A percentile compares a stretch with the other conserved stretches of the same genome.
These are phyloP conservation scores for Tetracentron sinense DNA, from an alignment of 164 flowering plant species.

Conservation along the genomic window DNA sequence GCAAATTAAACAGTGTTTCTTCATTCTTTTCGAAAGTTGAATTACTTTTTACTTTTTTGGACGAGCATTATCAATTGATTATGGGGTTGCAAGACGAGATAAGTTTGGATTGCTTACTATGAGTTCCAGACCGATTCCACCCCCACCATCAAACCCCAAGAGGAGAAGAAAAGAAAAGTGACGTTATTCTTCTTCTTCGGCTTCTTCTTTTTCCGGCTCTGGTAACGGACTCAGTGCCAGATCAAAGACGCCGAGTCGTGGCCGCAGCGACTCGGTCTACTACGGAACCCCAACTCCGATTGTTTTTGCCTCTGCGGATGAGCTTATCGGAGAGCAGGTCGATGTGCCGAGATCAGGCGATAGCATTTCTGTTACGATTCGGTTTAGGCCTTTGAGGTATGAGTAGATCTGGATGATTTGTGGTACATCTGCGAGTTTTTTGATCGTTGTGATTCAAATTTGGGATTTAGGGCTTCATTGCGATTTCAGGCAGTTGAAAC, in stretches of 20 bases:
- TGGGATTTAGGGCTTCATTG: slow-evolving; percentile 1
- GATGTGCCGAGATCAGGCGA: slow-evolving; percentile 42
- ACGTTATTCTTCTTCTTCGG: slow-evolving; percentile 48
- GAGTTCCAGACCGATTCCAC: too few species aligned
- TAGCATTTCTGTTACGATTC: slow-evolving; percentile 73
- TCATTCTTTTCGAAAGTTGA: too few species aligned
- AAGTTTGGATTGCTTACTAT: too few species aligned
- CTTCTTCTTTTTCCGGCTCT: slow-evolving; percentile 43
- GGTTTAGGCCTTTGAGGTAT: slow-evolving; percentile 76
- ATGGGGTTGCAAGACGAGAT: too few species aligned
- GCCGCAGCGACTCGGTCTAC: slow-evolving; percentile 8
- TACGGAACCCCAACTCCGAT: slow-evolving; percentile 29
- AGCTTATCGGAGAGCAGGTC: slow-evolving; percentile 35
- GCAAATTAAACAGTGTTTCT: too few species aligned
- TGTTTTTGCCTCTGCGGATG: slow-evolving; percentile 34
- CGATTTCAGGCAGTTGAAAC: background rate
- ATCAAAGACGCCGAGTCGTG: slow-evolving; percentile 51
- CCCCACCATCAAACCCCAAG: too few species aligned
- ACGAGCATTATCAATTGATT: too few species aligned
- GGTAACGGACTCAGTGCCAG: slow-evolving; percentile 19
- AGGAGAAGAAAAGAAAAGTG: too few species aligned
- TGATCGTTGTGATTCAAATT: background rate
- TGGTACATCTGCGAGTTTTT: slow-evolving; percentile 24
- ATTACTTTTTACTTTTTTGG: too few species aligned
- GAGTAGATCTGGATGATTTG: slow-evolving; percentile 28